phyloP scores from a whole-genome alignment of 2,329 filamentous ascomycete species.

The Aspergillus vadensis region DNA sequence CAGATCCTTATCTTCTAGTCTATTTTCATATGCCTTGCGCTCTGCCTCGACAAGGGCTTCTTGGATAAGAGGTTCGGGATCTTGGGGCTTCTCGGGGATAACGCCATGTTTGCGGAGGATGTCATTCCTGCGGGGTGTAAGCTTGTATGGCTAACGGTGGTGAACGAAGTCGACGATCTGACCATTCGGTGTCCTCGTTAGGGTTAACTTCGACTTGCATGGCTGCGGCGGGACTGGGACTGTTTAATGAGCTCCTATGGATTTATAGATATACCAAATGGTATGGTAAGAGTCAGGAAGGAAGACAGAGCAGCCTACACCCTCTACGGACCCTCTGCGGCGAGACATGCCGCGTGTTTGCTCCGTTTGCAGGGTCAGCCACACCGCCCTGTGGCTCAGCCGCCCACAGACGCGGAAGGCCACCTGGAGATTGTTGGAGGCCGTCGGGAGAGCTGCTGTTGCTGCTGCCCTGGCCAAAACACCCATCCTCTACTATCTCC shows the following conservation, averaged over 20 bases:
- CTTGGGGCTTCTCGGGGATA: slow-evolving; percentile 96
- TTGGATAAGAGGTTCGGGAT: slow-evolving; percentile 92
- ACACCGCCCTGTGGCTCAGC: slow-evolving; percentile 26
- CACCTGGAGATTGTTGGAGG: slow-evolving; percentile 39
- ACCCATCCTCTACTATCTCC: slow-evolving; percentile 14
- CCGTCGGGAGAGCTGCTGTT: slow-evolving; percentile 20
- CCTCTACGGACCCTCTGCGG: not conserved
- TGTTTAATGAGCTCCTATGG: not conserved
- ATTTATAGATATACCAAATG: not conserved
- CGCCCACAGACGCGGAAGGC: slow-evolving; percentile 42
- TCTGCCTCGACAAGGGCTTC: slow-evolving; percentile 86
- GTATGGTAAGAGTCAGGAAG: not conserved
- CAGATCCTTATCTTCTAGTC: slow-evolving; percentile 89
- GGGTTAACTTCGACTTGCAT: slow-evolving; percentile 85
- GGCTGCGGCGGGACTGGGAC: slow-evolving; percentile 16
- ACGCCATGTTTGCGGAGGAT: slow-evolving; percentile 95
- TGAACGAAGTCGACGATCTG: slow-evolving; percentile 37
- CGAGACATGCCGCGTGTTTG: slow-evolving; percentile 42
- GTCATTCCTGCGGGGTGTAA: slow-evolving; percentile 73
- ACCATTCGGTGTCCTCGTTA: slow-evolving; percentile 97
- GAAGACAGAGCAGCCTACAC: not conserved
- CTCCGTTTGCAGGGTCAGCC: slow-evolving; percentile 37
- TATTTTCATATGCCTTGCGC: slow-evolving; percentile 83
- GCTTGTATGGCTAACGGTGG: slow-evolving; percentile 17
- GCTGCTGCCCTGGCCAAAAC: slow-evolving; percentile 19